These are phyloP conservation scores for Ashbya aceris DNA, from an alignment of 1,139 yeast genomes.

Conservation along the genomic window DNA sequence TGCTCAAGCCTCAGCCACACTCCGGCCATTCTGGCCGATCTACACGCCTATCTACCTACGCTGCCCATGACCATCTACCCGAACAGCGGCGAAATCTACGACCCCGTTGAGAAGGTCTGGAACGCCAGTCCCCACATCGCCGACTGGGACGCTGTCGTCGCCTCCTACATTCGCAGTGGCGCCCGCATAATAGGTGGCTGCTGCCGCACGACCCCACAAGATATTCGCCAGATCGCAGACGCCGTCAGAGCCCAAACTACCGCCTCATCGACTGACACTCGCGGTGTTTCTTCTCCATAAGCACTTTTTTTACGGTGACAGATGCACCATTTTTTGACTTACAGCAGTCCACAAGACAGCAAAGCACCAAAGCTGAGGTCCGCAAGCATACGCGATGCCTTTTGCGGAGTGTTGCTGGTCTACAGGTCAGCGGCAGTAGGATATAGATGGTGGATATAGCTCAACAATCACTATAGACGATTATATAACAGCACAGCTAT, in stretches of 20 bases:
- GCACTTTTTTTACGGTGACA: too few relatives aligned
- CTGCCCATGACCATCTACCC: constrained; percentile 23
- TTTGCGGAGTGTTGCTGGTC: too few relatives aligned
- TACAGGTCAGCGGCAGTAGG: too few relatives aligned
- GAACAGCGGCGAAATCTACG: constrained; percentile 28
- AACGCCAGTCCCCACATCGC: constrained; percentile 3
- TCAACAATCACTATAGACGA: too few relatives aligned
- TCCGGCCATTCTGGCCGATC: constrained; percentile 13
- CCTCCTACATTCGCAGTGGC: constrained; percentile 13
- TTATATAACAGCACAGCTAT: too few relatives aligned
- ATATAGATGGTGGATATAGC: too few relatives aligned
- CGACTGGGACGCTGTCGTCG: constrained; percentile 22
- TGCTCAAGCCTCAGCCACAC: constrained; percentile 24
- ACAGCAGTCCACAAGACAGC: too few relatives aligned
- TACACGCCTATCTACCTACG: constrained; percentile 16
- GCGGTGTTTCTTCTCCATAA: too few relatives aligned
- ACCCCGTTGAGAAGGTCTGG: constrained; percentile 21
- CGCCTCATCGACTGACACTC: too few relatives aligned
- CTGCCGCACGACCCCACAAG: constrained; percentile 25
- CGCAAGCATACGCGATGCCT: too few relatives aligned
- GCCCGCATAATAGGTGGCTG: constrained; percentile 27
- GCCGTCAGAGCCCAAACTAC: constrained; percentile 8
- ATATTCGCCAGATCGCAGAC: constrained; percentile 15
- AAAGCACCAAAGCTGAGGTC: too few relatives aligned
- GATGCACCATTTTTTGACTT: too few relatives aligned